Percentiles rank a stretch among this genome's conserved stretches.
phyloP scores from a whole-genome alignment of 176 grass and related monocot genomes.

The Hordeum vulgare region DNA sequence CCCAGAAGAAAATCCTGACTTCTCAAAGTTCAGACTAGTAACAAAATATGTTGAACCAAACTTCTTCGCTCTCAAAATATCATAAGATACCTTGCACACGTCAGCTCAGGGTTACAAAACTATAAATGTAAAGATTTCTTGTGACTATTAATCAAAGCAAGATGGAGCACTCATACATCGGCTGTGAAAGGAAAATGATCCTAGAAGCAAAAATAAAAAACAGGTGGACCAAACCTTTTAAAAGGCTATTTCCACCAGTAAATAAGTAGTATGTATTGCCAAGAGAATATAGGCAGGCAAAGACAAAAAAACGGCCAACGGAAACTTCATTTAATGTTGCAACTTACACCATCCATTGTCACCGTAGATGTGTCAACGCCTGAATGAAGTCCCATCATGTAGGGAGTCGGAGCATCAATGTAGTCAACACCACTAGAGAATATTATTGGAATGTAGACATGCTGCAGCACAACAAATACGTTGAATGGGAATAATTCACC shows the following conservation, averaged over 20 bases:
- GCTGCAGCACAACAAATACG: constrained; percentile 58
- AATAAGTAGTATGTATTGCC: not conserved
- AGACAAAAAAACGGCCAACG: not conserved
- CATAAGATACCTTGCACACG: not conserved
- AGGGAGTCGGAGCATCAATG: constrained; percentile 98
- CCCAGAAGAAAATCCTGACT: not conserved
- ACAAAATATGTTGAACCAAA: constrained; percentile 16
- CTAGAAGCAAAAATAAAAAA: not conserved
- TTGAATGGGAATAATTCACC: constrained; percentile 1
- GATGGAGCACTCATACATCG: not conserved
- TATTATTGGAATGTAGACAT: constrained; percentile 98
- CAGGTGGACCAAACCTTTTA: not conserved
- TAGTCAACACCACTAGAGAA: constrained; percentile 99
- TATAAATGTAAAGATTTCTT: not conserved
- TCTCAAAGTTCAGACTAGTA: constrained; percentile 3
- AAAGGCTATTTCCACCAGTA: not conserved
- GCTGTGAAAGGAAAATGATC: constrained; percentile 3
- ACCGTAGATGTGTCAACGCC: constrained; percentile 86
- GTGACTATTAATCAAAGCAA: constrained; percentile 7
- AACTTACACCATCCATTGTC: constrained; percentile 99
- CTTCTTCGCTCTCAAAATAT: constrained; percentile 1
- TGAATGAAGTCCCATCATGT: constrained; percentile 99
- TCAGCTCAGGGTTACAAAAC: not conserved
- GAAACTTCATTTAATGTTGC: constrained; percentile 21
- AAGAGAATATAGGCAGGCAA: constrained; percentile 23